Base-by-base conservation (phyloP, 805 yeast species). In the Metschnikowia peoriensis region DNA sequence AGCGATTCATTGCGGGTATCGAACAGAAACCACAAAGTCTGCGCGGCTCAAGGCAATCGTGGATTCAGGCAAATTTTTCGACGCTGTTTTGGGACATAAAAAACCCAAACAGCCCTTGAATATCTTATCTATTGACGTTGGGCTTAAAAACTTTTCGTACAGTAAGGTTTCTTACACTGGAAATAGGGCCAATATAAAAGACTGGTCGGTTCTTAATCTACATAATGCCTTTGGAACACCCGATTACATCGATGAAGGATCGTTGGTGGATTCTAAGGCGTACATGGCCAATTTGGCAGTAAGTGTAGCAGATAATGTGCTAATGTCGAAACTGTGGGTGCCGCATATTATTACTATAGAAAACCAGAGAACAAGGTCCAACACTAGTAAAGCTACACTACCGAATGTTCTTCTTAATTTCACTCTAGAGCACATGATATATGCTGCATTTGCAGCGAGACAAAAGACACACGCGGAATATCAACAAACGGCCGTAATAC, bases 101-200 rank as follows among this genome's bases (percentile, higher is more conserved):
- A 52, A 28, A 53, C 59, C 47, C 22, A 43, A 8, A 14, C 35
- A 5, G 37, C 61, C 49, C 14, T 48, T 55, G 39, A 53, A 50
- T 29, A 41, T 66, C 10, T 49, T 72, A 3, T 63, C 76, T 27
- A 62, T 75, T 8, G 79, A 75, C 53, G 66, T 75, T 11, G 79
- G 79, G 7, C 55, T 74, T 50, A 73, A 72, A 59, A 73, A 75
- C 61, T 72, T 75, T 53, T 66, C 76, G 8, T 72, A 67, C 43
- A 73, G 78, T 58, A 61, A 66, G n/a, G 50, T 40, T 28, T 54
- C 52, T 15, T 57, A 52, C 52, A 48, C 38, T 22, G 38, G 27
- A 7, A 34, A 28, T n/a, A 17, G 15, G 32, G 55, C 50, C 5
- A 29, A 44, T 7, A 38, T 56, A 10, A 22, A 42, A 32, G 53